Evolutionary conservation across 2,329 filamentous ascomycete genomes (phyloP).

Genomic region (Rhynchosporium graminicola): DNA sequence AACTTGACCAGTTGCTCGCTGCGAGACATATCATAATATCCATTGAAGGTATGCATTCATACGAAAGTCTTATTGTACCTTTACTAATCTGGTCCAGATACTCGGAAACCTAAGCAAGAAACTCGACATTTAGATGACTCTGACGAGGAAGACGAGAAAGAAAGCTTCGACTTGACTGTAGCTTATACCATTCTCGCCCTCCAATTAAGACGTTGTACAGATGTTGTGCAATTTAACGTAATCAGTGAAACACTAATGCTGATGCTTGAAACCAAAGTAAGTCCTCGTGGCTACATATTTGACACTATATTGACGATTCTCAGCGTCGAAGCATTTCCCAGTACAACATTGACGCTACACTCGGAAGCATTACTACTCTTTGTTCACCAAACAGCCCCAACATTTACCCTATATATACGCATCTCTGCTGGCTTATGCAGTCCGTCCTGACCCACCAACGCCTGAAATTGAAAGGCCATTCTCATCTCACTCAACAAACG

Average conservation of each 20-base stretch:
- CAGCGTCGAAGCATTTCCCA: constrained; percentile 38
- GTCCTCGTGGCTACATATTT: background rate
- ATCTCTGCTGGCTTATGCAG: constrained; percentile 54
- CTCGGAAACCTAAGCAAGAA: constrained; percentile 18
- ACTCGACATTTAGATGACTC: constrained; percentile 5
- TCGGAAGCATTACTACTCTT: constrained; percentile 39
- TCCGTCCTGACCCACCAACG: constrained; percentile 60
- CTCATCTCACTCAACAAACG: constrained; percentile 56
- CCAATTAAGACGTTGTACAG: constrained; percentile 30
- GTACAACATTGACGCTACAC: constrained; percentile 40
- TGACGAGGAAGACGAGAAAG: constrained; percentile 21
- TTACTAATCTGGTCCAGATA: constrained; percentile 27
- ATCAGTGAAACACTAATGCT: constrained; percentile 38
- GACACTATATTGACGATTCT: constrained; percentile 9
- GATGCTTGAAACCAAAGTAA: constrained; percentile 40
- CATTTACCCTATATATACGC: constrained; percentile 35
- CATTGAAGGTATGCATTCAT: constrained; percentile 34
- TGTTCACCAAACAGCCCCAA: constrained; percentile 36
- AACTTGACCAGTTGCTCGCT: constrained; percentile 35
- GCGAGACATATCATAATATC: constrained; percentile 32
- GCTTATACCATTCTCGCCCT: constrained; percentile 34
- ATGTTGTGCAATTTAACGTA: constrained; percentile 37
- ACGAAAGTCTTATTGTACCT: background rate
- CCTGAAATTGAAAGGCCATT: constrained; percentile 61
- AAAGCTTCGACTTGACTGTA: constrained; percentile 31